Evolutionary conservation across 805 yeast genomes (phyloP).

Genomic region (Ascoidea rubescens): DNA sequence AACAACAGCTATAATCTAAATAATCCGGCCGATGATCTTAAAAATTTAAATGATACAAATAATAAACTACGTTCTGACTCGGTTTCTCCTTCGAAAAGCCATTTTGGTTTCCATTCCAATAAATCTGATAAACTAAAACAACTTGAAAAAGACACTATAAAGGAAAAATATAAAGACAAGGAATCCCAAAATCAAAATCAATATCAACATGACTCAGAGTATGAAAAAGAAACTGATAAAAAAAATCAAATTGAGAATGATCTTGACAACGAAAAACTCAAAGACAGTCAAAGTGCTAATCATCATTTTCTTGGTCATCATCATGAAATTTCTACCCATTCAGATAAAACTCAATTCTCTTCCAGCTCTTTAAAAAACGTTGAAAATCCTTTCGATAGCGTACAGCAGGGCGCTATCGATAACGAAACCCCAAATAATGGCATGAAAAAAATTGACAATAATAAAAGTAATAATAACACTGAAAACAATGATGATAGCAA

Average conservation of each 20-base stretch:
- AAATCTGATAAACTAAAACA: too few species aligned
- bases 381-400: background rate
- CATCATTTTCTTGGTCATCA: background rate
- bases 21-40: too few species aligned
- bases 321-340: background rate
- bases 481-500: slow-evolving; percentile 1
- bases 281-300: background rate
- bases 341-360: background rate
- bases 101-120: too few species aligned
- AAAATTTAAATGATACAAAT: too few species aligned
- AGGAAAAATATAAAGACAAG: too few species aligned
- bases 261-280: background rate
- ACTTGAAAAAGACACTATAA: too few species aligned
- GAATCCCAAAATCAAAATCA: too few species aligned
- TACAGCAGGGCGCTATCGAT: background rate
- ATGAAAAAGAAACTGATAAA: background rate
- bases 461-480: background rate
- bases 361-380: background rate
- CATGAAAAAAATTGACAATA: background rate
- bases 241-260: background rate
- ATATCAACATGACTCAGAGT: background rate
- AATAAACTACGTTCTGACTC: too few species aligned
- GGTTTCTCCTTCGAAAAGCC: too few species aligned
- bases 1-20: too few species aligned
- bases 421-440: background rate